Evolutionary conservation across 805 yeast genomes (phyloP), one percentile per base, ranked within the genome.

Genomic region (Sporopachydermia lactativora): DNA sequence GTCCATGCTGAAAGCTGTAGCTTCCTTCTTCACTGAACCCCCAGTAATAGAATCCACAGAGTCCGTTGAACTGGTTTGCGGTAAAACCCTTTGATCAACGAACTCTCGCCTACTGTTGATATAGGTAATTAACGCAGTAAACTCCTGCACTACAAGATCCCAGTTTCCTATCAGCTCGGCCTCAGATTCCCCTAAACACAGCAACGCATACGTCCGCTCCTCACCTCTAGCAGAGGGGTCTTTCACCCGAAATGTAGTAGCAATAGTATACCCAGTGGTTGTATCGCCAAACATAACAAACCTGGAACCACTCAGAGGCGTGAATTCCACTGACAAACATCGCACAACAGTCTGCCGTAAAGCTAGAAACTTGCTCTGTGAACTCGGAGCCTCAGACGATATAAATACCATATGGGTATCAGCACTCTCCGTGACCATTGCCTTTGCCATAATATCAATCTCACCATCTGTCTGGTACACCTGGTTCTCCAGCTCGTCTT

Each of bases 261-360:
- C 14, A 18, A 36, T 8, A 8, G 34, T 18, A 36, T 36, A 36
- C 6, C 39, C 39, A 8, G 18, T 36, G n/a, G n/a, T n/a, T 5
- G 39, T 8, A 36, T 36, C 39, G n/a, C 39, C 39, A 18, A 36
- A 36, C 18, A 36, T 8, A 11, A 36, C 6, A 5, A 17, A 17
- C 14, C 17, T 8, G 11, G 39, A 8, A 8, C 31, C 31, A 6
- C 8, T 11, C 6, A 17, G 16, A 16, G 18, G 19, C 6, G 18
- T 5, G 19, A 17, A 15, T 14, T 36, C 39, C 18, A 36, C 39
- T 18, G 39, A 36, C 6, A 36, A 14, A 36, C 39, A 14, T 8
- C 39, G 5, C 11, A 36, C 39, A n/a, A 14, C 14, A n/a, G 39
- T 17, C 16, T 36, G 39, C 18, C 39, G 39, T n/a, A 36, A 8